These are phyloP conservation scores for Eimeria zaria DNA, from an alignment of 169 alveolate genomes.

Conservation along the genomic window DNA sequence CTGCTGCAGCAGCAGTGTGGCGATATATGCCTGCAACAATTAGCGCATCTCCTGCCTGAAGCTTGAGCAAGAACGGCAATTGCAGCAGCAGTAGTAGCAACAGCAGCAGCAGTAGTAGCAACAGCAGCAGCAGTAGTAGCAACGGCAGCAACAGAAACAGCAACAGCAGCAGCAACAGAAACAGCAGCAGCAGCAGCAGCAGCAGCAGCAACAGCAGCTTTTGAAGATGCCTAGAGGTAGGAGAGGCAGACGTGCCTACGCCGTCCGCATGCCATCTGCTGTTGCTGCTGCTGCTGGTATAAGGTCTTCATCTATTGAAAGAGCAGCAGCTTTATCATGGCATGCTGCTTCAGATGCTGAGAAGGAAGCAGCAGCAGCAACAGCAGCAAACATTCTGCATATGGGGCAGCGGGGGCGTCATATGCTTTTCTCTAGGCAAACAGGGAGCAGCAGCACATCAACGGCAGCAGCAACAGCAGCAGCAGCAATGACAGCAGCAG, in stretches of 20 bases:
- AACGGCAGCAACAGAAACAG: not conserved
- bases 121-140: not conserved
- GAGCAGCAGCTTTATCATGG: not conserved
- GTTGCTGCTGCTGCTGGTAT: not conserved
- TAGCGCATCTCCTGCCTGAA: constrained; percentile 95
- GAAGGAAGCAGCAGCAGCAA: not conserved
- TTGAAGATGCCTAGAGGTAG: not conserved
- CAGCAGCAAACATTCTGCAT: not conserved
- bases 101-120: not conserved
- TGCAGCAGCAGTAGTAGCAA: constrained; percentile 20
- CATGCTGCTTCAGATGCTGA: not conserved
- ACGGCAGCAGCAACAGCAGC: too few species aligned
- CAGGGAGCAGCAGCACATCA: too few species aligned
- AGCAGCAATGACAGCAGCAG: not conserved
- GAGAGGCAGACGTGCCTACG: not conserved
- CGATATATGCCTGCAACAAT: constrained; percentile 91
- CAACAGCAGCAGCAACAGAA: not conserved
- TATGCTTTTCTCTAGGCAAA: too few species aligned
- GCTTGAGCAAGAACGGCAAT: not conserved
- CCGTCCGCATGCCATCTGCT: not conserved
- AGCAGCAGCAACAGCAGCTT: not conserved
- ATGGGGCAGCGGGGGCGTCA: too few species aligned
- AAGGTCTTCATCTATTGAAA: not conserved
- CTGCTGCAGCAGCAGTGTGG: constrained; percentile 11
- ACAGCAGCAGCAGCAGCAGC: not conserved